Conservation (phyloP, 2,329 filamentous ascomycete species). For the Chaetomium sp. region DNA sequence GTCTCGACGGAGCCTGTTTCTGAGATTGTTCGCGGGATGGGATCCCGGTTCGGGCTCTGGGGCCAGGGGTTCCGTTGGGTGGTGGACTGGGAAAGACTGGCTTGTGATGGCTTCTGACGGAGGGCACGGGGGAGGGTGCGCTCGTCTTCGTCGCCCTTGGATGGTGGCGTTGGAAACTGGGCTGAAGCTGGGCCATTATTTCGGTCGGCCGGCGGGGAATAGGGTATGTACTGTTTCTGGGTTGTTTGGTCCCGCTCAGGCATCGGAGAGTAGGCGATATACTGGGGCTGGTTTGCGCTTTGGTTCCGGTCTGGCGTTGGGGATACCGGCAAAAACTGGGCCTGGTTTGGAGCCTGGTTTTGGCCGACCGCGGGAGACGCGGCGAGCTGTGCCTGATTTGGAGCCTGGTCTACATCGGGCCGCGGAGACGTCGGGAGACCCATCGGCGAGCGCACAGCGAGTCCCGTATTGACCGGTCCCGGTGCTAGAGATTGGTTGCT, state of each 20-base stretch:
- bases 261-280: neutral
- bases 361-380: neutral
- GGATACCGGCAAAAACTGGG: slow-evolving; percentile 33
- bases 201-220: slow-evolving; percentile 11
- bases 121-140: slow-evolving; percentile 13
- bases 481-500: slow-evolving; percentile 27
- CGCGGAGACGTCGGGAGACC: slow-evolving; percentile 33
- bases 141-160: slow-evolving; percentile 27
- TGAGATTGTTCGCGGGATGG: slow-evolving; percentile 25
- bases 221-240: slow-evolving; percentile 12
- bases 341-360: slow-evolving; percentile 39
- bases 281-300: neutral
- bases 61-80: neutral
- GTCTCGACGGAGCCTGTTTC: slow-evolving; percentile 35
- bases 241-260: neutral
- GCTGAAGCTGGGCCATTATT: neutral
- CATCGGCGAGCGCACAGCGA: slow-evolving; percentile 26
- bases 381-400: slow-evolving; percentile 36
- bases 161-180: slow-evolving; percentile 27
- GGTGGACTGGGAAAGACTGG: neutral
- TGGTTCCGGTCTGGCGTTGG: neutral
- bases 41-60: neutral
- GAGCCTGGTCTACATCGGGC: slow-evolving; percentile 23
- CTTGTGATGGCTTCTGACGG: neutral
- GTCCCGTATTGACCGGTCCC: slow-evolving; percentile 19